These are phyloP conservation scores for Plectosphaerella plurivora DNA, from an alignment of 2,329 filamentous ascomycete species.

Conservation along the genomic window DNA sequence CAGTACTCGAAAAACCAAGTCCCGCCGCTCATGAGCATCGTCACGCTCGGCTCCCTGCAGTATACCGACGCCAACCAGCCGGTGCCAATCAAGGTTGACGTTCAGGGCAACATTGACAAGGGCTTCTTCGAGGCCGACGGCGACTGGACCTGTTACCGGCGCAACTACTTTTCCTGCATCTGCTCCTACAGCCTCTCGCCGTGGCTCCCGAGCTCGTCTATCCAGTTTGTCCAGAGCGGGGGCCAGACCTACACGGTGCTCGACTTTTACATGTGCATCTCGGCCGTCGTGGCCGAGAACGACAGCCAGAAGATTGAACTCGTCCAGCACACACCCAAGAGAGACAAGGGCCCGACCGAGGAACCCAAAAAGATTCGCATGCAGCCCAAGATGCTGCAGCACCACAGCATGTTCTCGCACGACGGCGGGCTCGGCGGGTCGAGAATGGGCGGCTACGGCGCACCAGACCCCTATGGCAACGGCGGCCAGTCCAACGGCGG, in stretches of 20 bases:
- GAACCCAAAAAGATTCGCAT: conserved; percentile 68
- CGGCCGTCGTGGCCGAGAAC: conserved; percentile 74
- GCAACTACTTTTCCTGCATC: conserved; percentile 86
- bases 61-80: conserved; percentile 43
- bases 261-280: conserved; percentile 78
- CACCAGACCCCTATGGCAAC: conserved; percentile 32
- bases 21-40: conserved; percentile 47
- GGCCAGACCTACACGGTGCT: conserved; percentile 60
- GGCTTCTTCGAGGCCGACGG: conserved; percentile 78
- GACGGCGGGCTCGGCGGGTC: conserved; percentile 25
- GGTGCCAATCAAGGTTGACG: conserved; percentile 61
- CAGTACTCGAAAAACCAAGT: conserved; percentile 27
- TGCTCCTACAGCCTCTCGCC: conserved; percentile 72
- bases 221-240: conserved; percentile 46
- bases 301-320: conserved; percentile 75
- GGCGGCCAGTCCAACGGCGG: conserved; percentile 23
- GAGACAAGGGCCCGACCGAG: conserved; percentile 79
- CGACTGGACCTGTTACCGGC: conserved; percentile 88
- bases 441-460: conserved; percentile 17
- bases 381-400: conserved; percentile 55
- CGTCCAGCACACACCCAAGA: conserved; percentile 86
- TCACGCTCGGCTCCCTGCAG: conserved; percentile 55
- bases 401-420: conserved; percentile 40
- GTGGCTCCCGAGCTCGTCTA: conserved; percentile 36
- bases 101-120: conserved; percentile 80